These are phyloP conservation scores for Hyphodiscus sp. DNA, from an alignment of 2,329 filamentous ascomycete species.

Conservation along the genomic window DNA sequence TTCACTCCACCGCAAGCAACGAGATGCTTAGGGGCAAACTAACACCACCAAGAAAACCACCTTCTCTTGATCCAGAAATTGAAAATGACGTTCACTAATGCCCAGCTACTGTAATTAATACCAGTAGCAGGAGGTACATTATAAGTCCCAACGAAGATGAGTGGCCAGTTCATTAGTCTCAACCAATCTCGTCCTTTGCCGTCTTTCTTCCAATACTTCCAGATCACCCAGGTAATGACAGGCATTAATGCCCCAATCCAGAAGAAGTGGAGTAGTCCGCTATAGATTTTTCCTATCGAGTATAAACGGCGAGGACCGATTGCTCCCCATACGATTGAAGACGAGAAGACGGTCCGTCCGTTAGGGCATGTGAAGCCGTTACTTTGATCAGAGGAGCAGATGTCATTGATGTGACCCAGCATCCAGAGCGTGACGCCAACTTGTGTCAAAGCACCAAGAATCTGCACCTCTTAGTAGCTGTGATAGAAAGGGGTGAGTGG, in stretches of 20 bases:
- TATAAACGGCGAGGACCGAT: conserved; percentile 69
- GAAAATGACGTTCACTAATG: conserved; percentile 63
- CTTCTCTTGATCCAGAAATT: conserved; percentile 60
- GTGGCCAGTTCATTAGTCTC: conserved; percentile 31
- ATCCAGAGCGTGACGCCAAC: conserved; percentile 56
- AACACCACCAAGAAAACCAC: conserved; percentile 61
- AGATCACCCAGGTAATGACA: conserved; percentile 43
- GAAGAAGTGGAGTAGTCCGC: conserved; percentile 64
- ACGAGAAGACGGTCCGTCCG: conserved; percentile 57
- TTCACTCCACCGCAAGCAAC: no score
- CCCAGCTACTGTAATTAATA: conserved; percentile 69
- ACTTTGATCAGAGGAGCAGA: conserved; percentile 51
- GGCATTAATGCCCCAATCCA: conserved; percentile 59
- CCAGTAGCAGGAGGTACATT: conserved; percentile 49
- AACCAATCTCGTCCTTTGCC: conserved; percentile 20
- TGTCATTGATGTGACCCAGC: conserved; percentile 52
- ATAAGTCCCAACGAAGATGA: conserved; percentile 29
- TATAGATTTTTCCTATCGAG: conserved; percentile 56
- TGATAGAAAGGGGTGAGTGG: not conserved
- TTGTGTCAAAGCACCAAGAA: conserved; percentile 34
- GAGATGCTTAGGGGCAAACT: conserved; percentile 50
- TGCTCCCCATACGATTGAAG: conserved; percentile 66
- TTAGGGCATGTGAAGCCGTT: conserved; percentile 51
- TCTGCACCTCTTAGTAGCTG: not conserved
- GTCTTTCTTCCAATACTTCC: conserved; percentile 31